phyloP scores from a whole-genome alignment of 2,329 filamentous ascomycete species.

The Leptographium flavum region DNA sequence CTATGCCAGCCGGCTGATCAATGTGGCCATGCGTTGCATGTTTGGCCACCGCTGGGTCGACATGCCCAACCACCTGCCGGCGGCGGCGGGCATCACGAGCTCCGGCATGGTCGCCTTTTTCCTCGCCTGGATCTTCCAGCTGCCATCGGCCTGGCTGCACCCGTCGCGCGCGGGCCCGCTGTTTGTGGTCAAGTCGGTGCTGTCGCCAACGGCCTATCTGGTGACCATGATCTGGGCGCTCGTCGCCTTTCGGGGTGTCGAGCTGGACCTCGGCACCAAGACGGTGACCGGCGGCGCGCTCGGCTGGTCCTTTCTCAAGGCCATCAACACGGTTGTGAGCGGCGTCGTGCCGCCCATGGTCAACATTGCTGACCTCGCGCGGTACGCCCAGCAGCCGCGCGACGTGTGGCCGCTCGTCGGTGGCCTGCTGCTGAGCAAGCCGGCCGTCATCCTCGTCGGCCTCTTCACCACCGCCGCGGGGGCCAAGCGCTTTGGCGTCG shows the following conservation, averaged over 20 bases:
- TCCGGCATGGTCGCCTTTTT: constrained; percentile 33
- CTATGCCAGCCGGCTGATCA: constrained; percentile 8
- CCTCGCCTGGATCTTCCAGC: constrained; percentile 13
- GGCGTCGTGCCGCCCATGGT: constrained; percentile 4
- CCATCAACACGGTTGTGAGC: constrained; percentile 17
- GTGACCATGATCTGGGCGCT: constrained; percentile 21
- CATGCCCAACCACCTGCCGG: constrained; percentile 26
- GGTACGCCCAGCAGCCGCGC: constrained; percentile 18
- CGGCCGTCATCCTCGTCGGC: constrained; percentile 25
- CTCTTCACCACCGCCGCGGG: constrained; percentile 13
- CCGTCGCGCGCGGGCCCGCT: constrained; percentile 22
- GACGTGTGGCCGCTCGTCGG: constrained; percentile 18
- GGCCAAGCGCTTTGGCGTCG: constrained; percentile 11
- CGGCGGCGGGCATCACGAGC: constrained; percentile 29
- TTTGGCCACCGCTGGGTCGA: constrained; percentile 13
- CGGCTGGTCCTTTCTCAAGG: constrained; percentile 9
- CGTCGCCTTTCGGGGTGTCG: constrained; percentile 18
- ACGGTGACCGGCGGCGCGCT: constrained; percentile 1
- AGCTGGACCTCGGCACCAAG: constrained; percentile 3
- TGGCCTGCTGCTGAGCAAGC: constrained; percentile 22
- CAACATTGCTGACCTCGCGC: constrained; percentile 24
- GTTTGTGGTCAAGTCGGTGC: constrained; percentile 14
- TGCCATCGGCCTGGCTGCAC: constrained; percentile 25
- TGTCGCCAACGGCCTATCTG: constrained; percentile 19
- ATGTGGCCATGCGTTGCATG: constrained; percentile 8